Base-by-base conservation (phyloP, 2,329 filamentous ascomycete species). In the Aspergillus vadensis region DNA sequence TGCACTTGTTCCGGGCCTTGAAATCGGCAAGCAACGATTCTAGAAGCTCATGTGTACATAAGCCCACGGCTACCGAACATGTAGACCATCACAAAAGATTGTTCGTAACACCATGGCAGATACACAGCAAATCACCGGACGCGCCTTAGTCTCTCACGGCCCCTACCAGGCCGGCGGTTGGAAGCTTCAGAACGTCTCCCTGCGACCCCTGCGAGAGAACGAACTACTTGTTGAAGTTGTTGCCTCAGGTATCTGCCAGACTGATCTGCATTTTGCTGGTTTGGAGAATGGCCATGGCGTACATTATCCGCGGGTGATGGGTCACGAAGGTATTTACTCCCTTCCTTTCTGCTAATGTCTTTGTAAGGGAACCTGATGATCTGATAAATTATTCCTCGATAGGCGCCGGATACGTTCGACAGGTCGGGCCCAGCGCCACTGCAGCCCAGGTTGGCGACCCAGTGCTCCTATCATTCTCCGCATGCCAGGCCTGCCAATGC, bases 171-270 rank as follows among this genome's bases (percentile, higher is more conserved):
- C 55, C 23, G 59, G 59, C 7, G 59, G 59, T 23, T 68, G 65
- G 65, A 65, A 63, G 25, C 59, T 66, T 2, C 27, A 63, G 15
- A 49, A 61, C 7, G 47, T 68, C 49, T 9, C 44, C 1, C 53
- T 64, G 7, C 60, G 62, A 12, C 57, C 60, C 2, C 32, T 66
- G 8, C 58, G 56, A 6, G 72, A 79, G 1, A 79, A 82, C 30
- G 83, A 86, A 69, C 70, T 85, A 2, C 72, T 85, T 2, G 79
- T 86, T 3, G 80, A 83, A 44, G 81, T 86, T 60, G 74, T 84
- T 1, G 82, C 83, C 0, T 80, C 80, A 0, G 83, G 84, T 0
- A 79, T 86, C 53, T 86, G 84, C 62, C 84, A 86, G 60, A 83
- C 83, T 0, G 84, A 86, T 63, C 67, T 84, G 9, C 70, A 80